phyloP scores from a whole-genome alignment of 2,329 filamentous ascomycete genomes.

The Venturia pyrina region DNA sequence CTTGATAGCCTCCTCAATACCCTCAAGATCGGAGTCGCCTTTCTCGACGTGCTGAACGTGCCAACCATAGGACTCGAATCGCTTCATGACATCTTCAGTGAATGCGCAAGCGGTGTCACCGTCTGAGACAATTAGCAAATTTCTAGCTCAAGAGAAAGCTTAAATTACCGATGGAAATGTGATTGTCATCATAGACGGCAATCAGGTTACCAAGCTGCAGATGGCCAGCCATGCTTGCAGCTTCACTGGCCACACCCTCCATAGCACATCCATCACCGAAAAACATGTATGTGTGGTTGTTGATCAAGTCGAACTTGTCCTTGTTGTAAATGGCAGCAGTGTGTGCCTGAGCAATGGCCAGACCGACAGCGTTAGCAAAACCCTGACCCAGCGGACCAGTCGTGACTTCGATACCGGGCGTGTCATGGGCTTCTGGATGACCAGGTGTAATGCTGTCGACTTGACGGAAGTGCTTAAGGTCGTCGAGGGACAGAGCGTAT shows the following conservation, averaged over 20 bases:
- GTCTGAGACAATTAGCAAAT: conserved; percentile 40
- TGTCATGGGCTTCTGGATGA: conserved; percentile 94
- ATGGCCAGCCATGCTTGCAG: conserved; percentile 85
- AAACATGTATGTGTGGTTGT: conserved; percentile 97
- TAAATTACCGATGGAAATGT: conserved; percentile 67
- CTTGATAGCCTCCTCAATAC: conserved; percentile 80
- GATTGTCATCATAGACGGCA: conserved; percentile 95
- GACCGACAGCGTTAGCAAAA: conserved; percentile 93
- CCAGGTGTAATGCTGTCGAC: conserved; percentile 79
- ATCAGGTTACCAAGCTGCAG: conserved; percentile 97
- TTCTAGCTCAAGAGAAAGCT: neutral
- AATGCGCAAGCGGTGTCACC: conserved; percentile 94
- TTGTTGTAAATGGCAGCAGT: conserved; percentile 92
- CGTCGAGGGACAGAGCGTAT: conserved; percentile 76
- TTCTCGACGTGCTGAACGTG: conserved; percentile 76
- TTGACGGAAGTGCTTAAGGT: conserved; percentile 95
- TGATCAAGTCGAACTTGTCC: conserved; percentile 78
- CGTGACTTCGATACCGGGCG: conserved; percentile 93
- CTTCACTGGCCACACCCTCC: conserved; percentile 95
- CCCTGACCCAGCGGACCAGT: conserved; percentile 96
- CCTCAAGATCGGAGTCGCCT: conserved; percentile 78
- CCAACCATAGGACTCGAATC: conserved; percentile 97
- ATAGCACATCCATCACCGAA: conserved; percentile 97
- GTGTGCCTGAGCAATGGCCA: conserved; percentile 93
- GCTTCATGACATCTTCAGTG: conserved; percentile 90